A percentile compares a stretch with the other conserved stretches of the same genome.
Conservation (phyloP, 1,284 basidiomycete species). For the Malassezia japonica region DNA sequence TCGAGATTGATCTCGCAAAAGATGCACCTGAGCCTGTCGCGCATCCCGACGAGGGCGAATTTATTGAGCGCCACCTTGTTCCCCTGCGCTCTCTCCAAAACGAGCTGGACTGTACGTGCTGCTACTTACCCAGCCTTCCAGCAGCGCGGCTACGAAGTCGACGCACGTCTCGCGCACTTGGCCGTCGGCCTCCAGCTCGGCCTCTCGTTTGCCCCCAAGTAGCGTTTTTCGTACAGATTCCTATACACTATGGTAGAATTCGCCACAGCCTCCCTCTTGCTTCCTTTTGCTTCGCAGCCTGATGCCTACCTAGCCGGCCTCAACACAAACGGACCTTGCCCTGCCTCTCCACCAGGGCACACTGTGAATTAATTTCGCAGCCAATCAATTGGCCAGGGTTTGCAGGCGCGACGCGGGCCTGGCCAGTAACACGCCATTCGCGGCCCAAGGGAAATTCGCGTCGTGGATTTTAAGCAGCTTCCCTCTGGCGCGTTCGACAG, state of each 20-base stretch:
- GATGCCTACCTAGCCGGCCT: too few species aligned
- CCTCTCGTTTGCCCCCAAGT: not conserved
- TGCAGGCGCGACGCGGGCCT: too few species aligned
- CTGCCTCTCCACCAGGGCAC: too few species aligned
- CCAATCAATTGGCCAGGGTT: too few species aligned
- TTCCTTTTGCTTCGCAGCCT: too few species aligned
- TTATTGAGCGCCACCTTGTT: constrained; percentile 42
- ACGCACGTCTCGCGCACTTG: constrained; percentile 41
- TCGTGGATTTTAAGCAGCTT: not conserved
- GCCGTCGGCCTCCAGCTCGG: constrained; percentile 36
- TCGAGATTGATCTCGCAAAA: constrained; percentile 34
- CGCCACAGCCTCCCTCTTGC: too few species aligned
- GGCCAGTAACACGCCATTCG: constrained; percentile 4
- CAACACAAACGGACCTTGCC: too few species aligned
- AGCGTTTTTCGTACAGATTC: too few species aligned
- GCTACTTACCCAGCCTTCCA: constrained; percentile 25
- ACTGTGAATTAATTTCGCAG: too few species aligned
- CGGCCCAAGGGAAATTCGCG: not conserved
- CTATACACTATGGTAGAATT: too few species aligned
- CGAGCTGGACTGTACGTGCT: constrained; percentile 27
- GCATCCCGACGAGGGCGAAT: constrained; percentile 44
- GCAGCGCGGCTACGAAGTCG: constrained; percentile 32
- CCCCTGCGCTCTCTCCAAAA: constrained; percentile 29
- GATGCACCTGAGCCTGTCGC: constrained; percentile 41
- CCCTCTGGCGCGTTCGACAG: not conserved